Evolutionary conservation across 1,139 yeast species (phyloP), one percentile per base, ranked within the genome.

Genomic region (Pichia norvegensis): DNA sequence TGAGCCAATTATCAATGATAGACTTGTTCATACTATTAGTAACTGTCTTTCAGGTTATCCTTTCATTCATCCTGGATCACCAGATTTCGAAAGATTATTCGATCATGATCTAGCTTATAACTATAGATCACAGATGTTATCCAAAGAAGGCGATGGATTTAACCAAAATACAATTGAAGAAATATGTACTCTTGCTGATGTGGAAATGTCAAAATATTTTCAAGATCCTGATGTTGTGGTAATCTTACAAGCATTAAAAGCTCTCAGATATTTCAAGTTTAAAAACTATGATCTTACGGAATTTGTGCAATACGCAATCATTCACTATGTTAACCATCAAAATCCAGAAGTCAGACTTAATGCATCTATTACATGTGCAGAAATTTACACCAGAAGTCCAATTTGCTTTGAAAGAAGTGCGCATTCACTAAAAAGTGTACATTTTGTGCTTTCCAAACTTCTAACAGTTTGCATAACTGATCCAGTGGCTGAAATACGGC

Each of bases 401-500:
- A 84, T 92, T 22, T 83, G 95, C 54, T 78, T 76, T 53, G 96
- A 88, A 62, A 79, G 88, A 1, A 86, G 96, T 56, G 80, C 85
- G 3, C 79, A 86, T 63, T 85, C 97, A 0, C 70, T 92, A 49
- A 78, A 77, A 52, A 86, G 95, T 0, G 95, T 92, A 1, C 81
- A 87, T 44, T 88, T 85, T 52, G 95, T 92, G 0, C 68, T 94
- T 43, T 88, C 84, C 46, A 85, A 84, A 59, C 68, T 94, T 29
- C 66, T 94, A 41, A 78, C 95, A 0, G 75, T 87, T 5, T 87
- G 95, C 2, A 84, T 92, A n/a, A 85, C 97, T 0, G 99, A 94
- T 56, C 87, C 95, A 0, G 74, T 76, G 14, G 79, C 87, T 0
- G 96, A 87, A 46, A 86, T 90, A 40, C 70, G 99, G 46, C 67